Conservation (phyloP, 306 rosid species). For the Citrullus colocynthis region DNA sequence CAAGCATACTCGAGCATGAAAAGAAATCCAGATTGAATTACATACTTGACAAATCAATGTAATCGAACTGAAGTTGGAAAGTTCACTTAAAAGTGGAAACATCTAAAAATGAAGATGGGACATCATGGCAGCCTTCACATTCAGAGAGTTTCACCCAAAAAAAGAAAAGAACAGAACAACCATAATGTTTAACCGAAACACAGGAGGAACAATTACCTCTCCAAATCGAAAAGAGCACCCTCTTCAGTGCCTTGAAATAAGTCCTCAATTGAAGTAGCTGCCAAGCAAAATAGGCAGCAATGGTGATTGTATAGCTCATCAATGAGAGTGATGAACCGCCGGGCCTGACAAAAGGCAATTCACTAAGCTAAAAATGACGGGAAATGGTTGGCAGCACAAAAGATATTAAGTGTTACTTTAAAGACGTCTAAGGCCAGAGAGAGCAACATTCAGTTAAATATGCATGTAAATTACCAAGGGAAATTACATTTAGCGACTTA, state of each 20-base stretch:
- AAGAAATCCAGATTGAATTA: not conserved
- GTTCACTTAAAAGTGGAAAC: not conserved
- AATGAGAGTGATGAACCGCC: conserved; percentile 81
- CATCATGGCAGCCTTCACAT: not conserved
- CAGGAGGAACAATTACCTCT: conserved; percentile 39
- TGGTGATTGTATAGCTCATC: conserved; percentile 94
- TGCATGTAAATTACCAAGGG: not conserved
- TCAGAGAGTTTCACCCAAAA: not conserved
- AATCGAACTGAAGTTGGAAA: not conserved
- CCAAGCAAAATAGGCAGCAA: conserved; percentile 62
- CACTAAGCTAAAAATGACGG: not conserved
- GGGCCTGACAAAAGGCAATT: conserved; percentile 41
- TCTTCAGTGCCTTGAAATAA: conserved; percentile 94
- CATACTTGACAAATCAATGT: not conserved
- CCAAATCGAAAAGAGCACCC: conserved; percentile 87
- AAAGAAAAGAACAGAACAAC: no score
- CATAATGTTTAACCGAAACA: conserved; percentile 6
- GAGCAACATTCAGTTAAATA: not conserved
- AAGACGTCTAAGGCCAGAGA: not conserved
- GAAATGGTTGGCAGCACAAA: not conserved
- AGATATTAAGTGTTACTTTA: not conserved
- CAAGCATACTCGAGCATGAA: not conserved
- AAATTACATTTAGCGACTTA: not conserved
- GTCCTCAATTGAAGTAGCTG: conserved; percentile 78
- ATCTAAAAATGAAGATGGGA: not conserved